Conservation (phyloP, 2,329 filamentous ascomycete genomes). For the Phyllosticta capitalensis region DNA sequence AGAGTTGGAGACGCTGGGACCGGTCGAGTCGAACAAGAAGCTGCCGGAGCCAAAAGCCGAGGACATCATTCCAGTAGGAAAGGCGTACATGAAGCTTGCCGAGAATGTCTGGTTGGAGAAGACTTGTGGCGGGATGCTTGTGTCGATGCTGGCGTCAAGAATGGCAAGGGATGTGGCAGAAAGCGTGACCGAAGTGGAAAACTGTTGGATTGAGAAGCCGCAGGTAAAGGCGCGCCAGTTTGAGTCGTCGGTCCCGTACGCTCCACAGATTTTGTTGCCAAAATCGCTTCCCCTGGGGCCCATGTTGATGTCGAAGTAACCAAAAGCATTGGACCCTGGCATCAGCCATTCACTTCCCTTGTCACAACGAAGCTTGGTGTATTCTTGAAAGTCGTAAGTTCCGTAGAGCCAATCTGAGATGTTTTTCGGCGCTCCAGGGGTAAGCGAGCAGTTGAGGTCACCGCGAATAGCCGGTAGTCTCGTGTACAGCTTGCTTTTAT, state of each 20-base stretch:
- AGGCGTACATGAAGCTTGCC: background rate
- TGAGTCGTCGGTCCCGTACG: background rate
- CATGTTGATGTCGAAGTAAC: background rate
- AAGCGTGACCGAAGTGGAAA: background rate
- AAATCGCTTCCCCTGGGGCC: background rate
- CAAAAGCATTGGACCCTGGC: background rate
- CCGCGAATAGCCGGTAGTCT: background rate
- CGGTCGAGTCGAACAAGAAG: background rate
- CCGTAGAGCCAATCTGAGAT: background rate
- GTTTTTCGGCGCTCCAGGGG: background rate
- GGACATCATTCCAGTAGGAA: background rate
- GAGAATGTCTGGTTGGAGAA: background rate
- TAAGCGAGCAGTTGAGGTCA: background rate
- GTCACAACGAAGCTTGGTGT: background rate
- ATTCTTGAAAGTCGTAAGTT: background rate
- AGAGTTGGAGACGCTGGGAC: background rate
- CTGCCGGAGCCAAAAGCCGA: background rate
- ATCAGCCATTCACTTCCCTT: background rate
- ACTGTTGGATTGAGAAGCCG: background rate
- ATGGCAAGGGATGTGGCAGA: background rate
- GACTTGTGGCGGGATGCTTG: background rate
- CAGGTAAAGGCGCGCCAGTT: background rate
- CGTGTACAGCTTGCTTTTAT: background rate
- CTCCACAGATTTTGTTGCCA: background rate
- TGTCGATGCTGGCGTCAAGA: background rate